Percentiles rank a stretch among this genome's conserved stretches.
These are phyloP conservation scores for Claviceps digitariae DNA, from an alignment of 2,329 filamentous ascomycete genomes.

Conservation along the genomic window DNA sequence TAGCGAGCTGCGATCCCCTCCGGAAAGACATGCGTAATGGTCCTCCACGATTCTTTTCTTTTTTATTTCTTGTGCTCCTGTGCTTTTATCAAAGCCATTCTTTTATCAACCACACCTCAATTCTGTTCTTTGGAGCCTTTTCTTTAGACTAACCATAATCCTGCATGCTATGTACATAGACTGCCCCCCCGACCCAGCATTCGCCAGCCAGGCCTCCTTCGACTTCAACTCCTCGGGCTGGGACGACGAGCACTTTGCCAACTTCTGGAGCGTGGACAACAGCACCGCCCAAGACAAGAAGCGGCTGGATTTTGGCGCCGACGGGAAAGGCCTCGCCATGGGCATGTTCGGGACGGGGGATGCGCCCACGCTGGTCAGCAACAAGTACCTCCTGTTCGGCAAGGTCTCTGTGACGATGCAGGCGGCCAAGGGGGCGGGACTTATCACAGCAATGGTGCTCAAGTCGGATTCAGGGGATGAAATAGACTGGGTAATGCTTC, in stretches of 20 bases:
- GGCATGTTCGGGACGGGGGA: constrained; percentile 46
- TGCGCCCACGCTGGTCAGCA: constrained; percentile 48
- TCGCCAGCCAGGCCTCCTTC: constrained; percentile 37
- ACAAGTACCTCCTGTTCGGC: constrained; percentile 79
- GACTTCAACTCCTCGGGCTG: constrained; percentile 54
- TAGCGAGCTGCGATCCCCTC: constrained; percentile 13
- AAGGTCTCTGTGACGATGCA: constrained; percentile 56
- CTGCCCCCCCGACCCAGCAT: constrained; percentile 54
- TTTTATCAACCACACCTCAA: too few species aligned
- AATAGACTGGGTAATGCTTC: constrained; percentile 31
- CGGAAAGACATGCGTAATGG: constrained; percentile 13
- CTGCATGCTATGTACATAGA: too few species aligned
- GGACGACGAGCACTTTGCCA: constrained; percentile 10
- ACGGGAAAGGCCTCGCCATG: constrained; percentile 18
- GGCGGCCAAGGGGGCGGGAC: constrained; percentile 57
- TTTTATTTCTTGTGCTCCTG: background rate
- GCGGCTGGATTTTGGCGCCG: constrained; percentile 13
- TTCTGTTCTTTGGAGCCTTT: background rate
- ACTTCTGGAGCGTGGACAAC: constrained; percentile 22
- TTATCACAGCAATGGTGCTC: constrained; percentile 64
- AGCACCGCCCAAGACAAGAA: constrained; percentile 14
- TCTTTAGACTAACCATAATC: background rate
- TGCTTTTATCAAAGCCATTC: background rate
- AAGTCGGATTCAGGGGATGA: constrained; percentile 70
- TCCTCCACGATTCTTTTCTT: background rate